Evolutionary conservation across 139 green algal species (phyloP).

Genomic region (Chlorella sp.): DNA sequence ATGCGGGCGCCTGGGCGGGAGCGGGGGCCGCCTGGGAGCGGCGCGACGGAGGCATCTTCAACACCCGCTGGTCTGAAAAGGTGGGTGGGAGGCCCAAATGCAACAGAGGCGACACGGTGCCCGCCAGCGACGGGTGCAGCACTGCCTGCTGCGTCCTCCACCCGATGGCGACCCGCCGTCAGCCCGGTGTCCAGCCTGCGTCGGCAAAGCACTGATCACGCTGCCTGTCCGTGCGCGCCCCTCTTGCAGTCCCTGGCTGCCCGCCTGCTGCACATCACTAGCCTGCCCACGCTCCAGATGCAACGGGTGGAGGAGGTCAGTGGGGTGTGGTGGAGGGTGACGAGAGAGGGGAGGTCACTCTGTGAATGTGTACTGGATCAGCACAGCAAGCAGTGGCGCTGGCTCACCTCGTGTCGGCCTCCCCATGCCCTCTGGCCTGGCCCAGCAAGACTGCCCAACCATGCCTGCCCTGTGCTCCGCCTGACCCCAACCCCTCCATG

Average conservation of each 20-base stretch:
- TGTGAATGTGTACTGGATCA: neutral
- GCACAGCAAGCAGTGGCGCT: too few relatives aligned
- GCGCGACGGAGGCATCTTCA: conserved; percentile 2
- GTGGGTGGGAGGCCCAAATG: neutral
- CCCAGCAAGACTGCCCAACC: too few relatives aligned
- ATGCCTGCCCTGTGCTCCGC: neutral
- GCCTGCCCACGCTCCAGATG: conserved; percentile 29
- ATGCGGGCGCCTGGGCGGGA: neutral
- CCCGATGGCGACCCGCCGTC: neutral
- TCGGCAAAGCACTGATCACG: neutral
- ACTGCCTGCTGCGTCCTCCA: neutral
- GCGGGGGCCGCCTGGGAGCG: conserved; percentile 12
- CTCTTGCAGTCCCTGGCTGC: conserved; percentile 11
- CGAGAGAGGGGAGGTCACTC: too few relatives aligned
- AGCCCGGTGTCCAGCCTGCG: too few relatives aligned
- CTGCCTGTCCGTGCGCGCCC: neutral
- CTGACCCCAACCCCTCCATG: neutral
- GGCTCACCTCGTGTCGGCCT: too few relatives aligned
- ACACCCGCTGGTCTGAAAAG: conserved; percentile 24
- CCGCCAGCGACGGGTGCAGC: neutral
- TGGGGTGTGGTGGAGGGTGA: neutral
- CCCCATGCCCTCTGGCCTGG: too few relatives aligned
- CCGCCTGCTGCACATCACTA: conserved; percentile 28
- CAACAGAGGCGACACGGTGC: neutral
- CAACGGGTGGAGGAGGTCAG: conserved; percentile 22